Evolutionary conservation across 176 grass and related monocot genomes (phyloP).

Genomic region (Eragrostis curvula): DNA sequence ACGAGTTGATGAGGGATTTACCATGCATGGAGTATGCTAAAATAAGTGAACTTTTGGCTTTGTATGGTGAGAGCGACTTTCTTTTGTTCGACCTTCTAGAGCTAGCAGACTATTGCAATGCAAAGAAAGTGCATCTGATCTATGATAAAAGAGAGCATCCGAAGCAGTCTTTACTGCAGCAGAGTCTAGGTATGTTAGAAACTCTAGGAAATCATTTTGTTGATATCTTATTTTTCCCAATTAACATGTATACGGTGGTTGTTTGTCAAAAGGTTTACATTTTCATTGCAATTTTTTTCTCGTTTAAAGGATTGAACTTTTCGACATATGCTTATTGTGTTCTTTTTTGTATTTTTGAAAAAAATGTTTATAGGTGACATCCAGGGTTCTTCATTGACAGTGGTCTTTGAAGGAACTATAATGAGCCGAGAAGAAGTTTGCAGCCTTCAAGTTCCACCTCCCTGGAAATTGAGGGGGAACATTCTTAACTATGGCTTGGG

Average conservation of each 20-base stretch:
- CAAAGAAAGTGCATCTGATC: conserved; percentile 92
- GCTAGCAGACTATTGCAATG: conserved; percentile 89
- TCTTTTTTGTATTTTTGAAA: conserved; percentile 1
- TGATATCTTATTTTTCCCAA: neutral
- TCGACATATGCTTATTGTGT: neutral
- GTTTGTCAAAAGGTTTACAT: conserved; percentile 15
- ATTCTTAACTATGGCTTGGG: conserved; percentile 88
- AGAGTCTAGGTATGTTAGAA: conserved; percentile 78
- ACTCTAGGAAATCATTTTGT: conserved; percentile 21
- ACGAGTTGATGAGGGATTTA: conserved; percentile 88
- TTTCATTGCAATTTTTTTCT: conserved; percentile 2
- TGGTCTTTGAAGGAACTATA: conserved; percentile 88
- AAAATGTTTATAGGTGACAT: conserved; percentile 65
- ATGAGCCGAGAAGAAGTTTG: conserved; percentile 89
- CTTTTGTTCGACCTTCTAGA: conserved; percentile 93
- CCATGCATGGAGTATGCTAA: conserved; percentile 87
- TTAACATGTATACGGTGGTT: neutral
- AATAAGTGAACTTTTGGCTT: conserved; percentile 88
- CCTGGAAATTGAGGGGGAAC: conserved; percentile 91
- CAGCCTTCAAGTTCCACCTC: conserved; percentile 80
- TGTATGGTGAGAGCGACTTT: conserved; percentile 86
- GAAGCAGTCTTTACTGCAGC: conserved; percentile 88
- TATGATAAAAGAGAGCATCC: conserved; percentile 98
- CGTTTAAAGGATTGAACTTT: conserved; percentile 2
- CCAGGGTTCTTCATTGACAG: conserved; percentile 88